Evolutionary conservation across 2,329 filamentous ascomycete species (phyloP), one percentile per base, ranked within the genome.

Genomic region (Aspergillus sp.): DNA sequence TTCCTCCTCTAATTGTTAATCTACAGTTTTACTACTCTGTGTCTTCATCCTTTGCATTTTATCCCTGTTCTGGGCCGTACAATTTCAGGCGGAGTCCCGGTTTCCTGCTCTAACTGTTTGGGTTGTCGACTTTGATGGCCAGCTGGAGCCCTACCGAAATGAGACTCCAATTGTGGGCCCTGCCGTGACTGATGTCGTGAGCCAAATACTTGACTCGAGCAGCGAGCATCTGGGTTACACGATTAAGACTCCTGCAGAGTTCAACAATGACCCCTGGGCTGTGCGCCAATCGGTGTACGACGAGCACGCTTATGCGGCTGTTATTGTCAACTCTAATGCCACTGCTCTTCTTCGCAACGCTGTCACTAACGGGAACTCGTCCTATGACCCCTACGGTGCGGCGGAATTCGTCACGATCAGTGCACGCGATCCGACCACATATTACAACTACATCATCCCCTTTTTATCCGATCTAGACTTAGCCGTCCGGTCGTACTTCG

Each of bases 81-180:
- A 88, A 19, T 85, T 78, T 67, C 67, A 78, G 13, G 78, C 83
- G 0, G 77, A 86, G 10, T 65, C 76, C 48, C 85, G 84, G 55
- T 73, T 83, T 17, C 75, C 73, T 2, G 72, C 75, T 0, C 71
- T 89, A 7, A 78, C 77, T 3, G 78, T 89, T 8, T 82, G 84
- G 62, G 81, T 88, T 2, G 86, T 89, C 27, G 85, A 88, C 69
- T 88, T 89, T 64, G 87, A 90, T 68, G 83, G 82, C 3, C 78
- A 80, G 49, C 69, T 79, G 3, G 76, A 82, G 1, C 85, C 85
- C 1, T 87, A 84, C 63, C 77, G 76, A 38, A 76, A 77, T 15
- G 69, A 77, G 17, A 80, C 49, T 36, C 44, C 86, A 0, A 66
- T 88, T 2, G 79, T 89, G n/a, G 86, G 86, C 1, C 84, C 84